Evolutionary conservation across 1,139 yeast species (phyloP).

Genomic region (Blastobotrys capitulatus): DNA sequence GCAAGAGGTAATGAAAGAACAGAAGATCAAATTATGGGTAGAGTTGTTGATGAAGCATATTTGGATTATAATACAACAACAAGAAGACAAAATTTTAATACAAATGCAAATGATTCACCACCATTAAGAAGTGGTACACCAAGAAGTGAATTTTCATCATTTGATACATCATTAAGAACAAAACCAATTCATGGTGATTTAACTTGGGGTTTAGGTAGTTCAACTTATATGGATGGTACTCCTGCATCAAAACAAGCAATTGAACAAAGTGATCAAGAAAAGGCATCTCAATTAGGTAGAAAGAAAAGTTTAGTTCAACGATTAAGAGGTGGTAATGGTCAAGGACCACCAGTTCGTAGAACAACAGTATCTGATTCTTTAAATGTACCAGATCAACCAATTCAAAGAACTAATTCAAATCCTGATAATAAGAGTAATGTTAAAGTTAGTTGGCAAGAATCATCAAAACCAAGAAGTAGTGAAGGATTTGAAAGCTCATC

Average conservation of each 20-base stretch:
- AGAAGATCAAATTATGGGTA: constrained; percentile 34
- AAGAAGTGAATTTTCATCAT: constrained; percentile 23
- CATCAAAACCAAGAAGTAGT: constrained; percentile 2
- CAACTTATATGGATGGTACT: constrained; percentile 93
- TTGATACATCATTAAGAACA: constrained; percentile 66
- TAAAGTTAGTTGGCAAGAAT: constrained; percentile 5
- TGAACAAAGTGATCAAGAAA: constrained; percentile 29
- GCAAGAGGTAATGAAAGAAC: constrained; percentile 36
- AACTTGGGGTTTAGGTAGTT: constrained; percentile 81
- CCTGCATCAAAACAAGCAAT: constrained; percentile 71
- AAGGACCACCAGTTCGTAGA: constrained; percentile 16
- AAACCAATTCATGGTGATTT: constrained; percentile 77
- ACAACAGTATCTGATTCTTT: background rate
- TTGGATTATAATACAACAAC: constrained; percentile 18
- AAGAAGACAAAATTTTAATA: background rate
- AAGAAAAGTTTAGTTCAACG: constrained; percentile 74
- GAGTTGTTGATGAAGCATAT: constrained; percentile 31
- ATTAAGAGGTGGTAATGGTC: constrained; percentile 37
- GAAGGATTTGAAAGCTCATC: background rate
- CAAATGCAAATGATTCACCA: background rate
- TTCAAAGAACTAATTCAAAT: constrained; percentile 11
- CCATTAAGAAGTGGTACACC: constrained; percentile 8
- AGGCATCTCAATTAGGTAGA: constrained; percentile 27
- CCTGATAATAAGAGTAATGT: background rate
- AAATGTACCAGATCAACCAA: constrained; percentile 4